Conservation (phyloP, 2,329 filamentous ascomycete genomes). For the Monosporascus sp. region DNA sequence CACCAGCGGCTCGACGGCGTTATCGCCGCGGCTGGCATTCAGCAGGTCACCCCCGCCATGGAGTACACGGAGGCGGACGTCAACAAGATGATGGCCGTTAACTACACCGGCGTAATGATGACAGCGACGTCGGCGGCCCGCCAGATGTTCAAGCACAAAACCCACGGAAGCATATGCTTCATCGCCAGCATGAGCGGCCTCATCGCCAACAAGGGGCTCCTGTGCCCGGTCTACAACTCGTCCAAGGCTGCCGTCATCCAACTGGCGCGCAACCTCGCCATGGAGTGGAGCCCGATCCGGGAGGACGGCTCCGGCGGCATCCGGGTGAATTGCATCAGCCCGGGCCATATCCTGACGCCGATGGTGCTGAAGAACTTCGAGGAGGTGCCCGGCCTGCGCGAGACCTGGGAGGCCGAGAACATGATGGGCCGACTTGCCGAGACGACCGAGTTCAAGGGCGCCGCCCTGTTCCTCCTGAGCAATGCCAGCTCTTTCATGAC, state of each 20-base stretch:
- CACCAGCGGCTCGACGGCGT: constrained; percentile 63
- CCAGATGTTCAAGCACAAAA: constrained; percentile 51
- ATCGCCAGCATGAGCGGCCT: constrained; percentile 53
- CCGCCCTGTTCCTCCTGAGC: constrained; percentile 56
- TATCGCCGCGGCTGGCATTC: constrained; percentile 63
- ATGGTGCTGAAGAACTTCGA: constrained; percentile 71
- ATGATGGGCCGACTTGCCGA: constrained; percentile 61
- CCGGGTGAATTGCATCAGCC: constrained; percentile 64
- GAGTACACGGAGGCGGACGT: constrained; percentile 57
- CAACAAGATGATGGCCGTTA: constrained; percentile 63
- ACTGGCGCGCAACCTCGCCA: constrained; percentile 56
- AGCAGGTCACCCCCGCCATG: constrained; percentile 63
- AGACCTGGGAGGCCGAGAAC: constrained; percentile 66
- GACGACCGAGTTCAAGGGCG: constrained; percentile 56
- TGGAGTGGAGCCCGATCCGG: constrained; percentile 52
- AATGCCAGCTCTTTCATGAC: constrained; percentile 59
- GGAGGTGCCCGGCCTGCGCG: constrained; percentile 55
- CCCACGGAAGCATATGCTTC: constrained; percentile 50
- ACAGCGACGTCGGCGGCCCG: constrained; percentile 68
- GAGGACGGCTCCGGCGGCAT: constrained; percentile 47
- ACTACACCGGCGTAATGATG: constrained; percentile 65
- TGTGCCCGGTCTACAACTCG: constrained; percentile 63
- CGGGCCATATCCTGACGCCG: constrained; percentile 63
- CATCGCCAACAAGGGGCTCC: constrained; percentile 53
- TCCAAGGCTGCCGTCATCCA: constrained; percentile 63